Evolutionary conservation across 306 rosid species (phyloP), one percentile per base, ranked within the genome.

Genomic region (Herpetospermum pedunculosum): DNA sequence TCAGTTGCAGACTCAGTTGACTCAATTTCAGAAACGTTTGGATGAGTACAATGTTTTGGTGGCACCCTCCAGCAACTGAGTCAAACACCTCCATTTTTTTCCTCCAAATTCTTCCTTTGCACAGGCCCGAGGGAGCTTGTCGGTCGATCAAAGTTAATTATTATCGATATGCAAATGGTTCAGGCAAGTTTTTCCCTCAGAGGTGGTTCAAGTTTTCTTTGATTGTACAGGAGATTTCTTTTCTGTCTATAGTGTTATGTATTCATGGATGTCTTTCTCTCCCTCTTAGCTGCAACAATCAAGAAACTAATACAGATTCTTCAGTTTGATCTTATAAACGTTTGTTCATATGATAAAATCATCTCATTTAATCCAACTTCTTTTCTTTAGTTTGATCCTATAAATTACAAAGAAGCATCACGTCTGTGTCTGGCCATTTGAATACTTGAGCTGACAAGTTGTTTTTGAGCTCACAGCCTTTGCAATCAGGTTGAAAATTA

Each of bases 1-100:
- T 77, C 89, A 89, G 82, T 79, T 93, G 81, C 98, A 90, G 84
- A 81, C 91, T 3, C 96, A 84, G 84, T 78, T 93, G 84, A 85
- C 94, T 74, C 85, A 87, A 11, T 93, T 93, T 81, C 97, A 87
- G 83, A 89, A 76, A 81, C 92, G 82, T 78, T 80, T 90, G 74
- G 85, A 87, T 41, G 97, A 93, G 72, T 88, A 87, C 68, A 85
- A 81, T 53, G 89, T 93, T 77, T 62, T 90, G 44, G 75, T 76
- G 28, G 81, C 92, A 57, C 83, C 88, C 59, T 83, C 90, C 38
- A 82, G 87, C 70, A 82, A 86, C 53, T 89, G 80, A 85, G 32
- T 18, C 47, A 16, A 59, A 35, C 35, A 29, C 32, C 41, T 30
- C n/a, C 75, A 68, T 23, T 14, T 30, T 35, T 60, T 60, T 1